A percentile compares a stretch with the other conserved stretches of the same genome.
These are phyloP conservation scores for Monilinia polystroma DNA, from an alignment of 2,329 filamentous ascomycete genomes.

Conservation along the genomic window DNA sequence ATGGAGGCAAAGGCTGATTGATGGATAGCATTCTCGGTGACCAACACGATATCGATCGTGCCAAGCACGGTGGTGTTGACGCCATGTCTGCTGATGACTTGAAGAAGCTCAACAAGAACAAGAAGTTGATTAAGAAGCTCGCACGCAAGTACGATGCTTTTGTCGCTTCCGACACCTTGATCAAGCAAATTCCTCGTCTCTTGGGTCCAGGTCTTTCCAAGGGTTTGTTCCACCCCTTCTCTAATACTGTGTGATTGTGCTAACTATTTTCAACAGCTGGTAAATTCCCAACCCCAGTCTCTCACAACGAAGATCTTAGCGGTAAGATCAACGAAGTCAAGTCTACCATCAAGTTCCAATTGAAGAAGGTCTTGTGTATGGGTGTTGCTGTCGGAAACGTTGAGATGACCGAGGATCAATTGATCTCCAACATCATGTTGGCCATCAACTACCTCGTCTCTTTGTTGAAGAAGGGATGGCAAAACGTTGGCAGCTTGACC, in stretches of 20 bases:
- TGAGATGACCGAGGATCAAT: constrained; percentile 92
- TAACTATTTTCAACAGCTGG: constrained; percentile 62
- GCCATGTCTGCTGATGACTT: constrained; percentile 98
- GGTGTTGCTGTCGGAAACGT: constrained; percentile 99
- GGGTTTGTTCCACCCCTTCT: constrained; percentile 54
- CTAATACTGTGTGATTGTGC: constrained; percentile 26
- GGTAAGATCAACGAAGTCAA: constrained; percentile 99
- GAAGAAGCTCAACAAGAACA: constrained; percentile 99
- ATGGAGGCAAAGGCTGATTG: constrained; percentile 36
- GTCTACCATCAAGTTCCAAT: constrained; percentile 99
- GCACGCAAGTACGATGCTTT: constrained; percentile 99
- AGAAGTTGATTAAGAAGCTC: constrained; percentile 99
- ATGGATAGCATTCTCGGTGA: constrained; percentile 71
- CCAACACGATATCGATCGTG: constrained; percentile 99
- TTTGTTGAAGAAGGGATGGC: constrained; percentile 99
- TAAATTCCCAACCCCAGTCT: constrained; percentile 99
- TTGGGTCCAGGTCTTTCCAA: constrained; percentile 97
- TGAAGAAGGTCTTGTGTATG: constrained; percentile 99
- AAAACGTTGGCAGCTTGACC: constrained; percentile 99
- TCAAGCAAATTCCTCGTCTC: constrained; percentile 99
- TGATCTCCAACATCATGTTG: constrained; percentile 98
- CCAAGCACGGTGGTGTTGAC: constrained; percentile 98
- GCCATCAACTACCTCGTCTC: constrained; percentile 99
- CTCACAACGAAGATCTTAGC: constrained; percentile 89
- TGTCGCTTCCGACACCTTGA: constrained; percentile 92